Percentiles rank a stretch among this genome's conserved stretches.
Evolutionary conservation across 495 filamentous ascomycete species (phyloP).

Genomic region (Hapsidospora chrysogenum): DNA sequence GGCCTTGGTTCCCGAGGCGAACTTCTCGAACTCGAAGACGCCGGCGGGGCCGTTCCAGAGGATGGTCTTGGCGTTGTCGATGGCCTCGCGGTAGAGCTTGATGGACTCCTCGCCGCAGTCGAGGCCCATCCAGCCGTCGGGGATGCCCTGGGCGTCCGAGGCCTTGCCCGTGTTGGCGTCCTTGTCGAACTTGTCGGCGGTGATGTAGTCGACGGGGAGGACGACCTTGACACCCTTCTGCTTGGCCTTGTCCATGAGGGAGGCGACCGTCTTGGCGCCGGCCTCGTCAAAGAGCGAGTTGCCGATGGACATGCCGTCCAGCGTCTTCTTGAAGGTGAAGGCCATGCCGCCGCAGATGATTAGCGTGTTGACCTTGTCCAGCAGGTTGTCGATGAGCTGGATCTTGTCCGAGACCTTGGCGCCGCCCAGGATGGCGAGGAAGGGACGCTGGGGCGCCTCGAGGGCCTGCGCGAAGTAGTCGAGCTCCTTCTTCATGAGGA

Average conservation of each 20-base stretch:
- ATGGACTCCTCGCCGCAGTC: conserved; percentile 83
- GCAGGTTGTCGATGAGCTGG: conserved; percentile 95
- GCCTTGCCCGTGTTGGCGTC: conserved; percentile 70
- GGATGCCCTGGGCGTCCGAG: conserved; percentile 78
- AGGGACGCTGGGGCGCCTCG: conserved; percentile 81
- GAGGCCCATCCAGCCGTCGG: conserved; percentile 93
- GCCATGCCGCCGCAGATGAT: conserved; percentile 98
- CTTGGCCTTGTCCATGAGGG: conserved; percentile 90
- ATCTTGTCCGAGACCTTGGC: conserved; percentile 99
- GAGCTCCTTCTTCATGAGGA: conserved; percentile 99
- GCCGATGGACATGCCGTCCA: conserved; percentile 79
- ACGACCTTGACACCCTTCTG: conserved; percentile 88
- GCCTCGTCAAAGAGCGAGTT: conserved; percentile 88
- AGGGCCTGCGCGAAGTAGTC: conserved; percentile 98
- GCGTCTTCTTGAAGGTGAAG: conserved; percentile 99
- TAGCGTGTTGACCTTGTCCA: conserved; percentile 90
- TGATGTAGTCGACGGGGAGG: conserved; percentile 88
- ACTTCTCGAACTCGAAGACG: conserved; percentile 93
- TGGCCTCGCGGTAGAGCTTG: conserved; percentile 69
- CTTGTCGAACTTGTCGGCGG: conserved; percentile 80
- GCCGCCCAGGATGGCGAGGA: conserved; percentile 96
- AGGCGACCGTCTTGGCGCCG: conserved; percentile 78
- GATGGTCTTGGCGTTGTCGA: conserved; percentile 82
- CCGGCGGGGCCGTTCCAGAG: conserved; percentile 97
- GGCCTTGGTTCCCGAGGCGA: conserved; percentile 77